Percentiles rank a stretch among this genome's conserved stretches.
Conservation (phyloP, 495 filamentous ascomycete genomes). For the Hyphodiscus hymeniophilus region DNA sequence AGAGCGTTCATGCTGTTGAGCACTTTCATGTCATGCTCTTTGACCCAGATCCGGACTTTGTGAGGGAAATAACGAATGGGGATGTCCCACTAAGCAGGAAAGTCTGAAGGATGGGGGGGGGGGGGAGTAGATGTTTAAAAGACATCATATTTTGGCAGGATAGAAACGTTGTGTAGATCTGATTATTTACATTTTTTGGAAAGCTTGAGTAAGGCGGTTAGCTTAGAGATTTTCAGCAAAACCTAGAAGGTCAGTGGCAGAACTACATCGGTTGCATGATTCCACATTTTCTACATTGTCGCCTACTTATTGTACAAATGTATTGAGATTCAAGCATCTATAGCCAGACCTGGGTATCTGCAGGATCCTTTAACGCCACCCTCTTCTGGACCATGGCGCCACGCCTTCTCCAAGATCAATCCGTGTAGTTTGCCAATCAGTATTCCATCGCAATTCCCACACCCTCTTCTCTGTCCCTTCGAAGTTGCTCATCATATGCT, state of each 20-base stretch:
- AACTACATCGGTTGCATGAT: too few relatives aligned
- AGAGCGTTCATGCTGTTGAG: slow-evolving; percentile 80
- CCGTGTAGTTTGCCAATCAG: slow-evolving; percentile 2
- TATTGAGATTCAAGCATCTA: too few relatives aligned
- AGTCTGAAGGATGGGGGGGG: slow-evolving; percentile 1
- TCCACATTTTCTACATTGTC: too few relatives aligned
- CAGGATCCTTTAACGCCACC: too few relatives aligned
- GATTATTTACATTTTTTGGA: too few relatives aligned
- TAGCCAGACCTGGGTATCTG: too few relatives aligned
- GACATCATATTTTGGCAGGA: too few relatives aligned
- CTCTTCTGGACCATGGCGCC: neutral
- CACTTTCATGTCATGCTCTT: slow-evolving; percentile 91
- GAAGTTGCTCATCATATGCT: slow-evolving; percentile 10
- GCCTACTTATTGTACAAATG: too few relatives aligned
- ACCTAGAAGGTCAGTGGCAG: too few relatives aligned
- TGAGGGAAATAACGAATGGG: slow-evolving; percentile 63
- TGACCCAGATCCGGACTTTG: slow-evolving; percentile 58
- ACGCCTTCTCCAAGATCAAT: neutral
- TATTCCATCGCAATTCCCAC: slow-evolving; percentile 22
- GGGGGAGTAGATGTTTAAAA: neutral
- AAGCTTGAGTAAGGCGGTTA: too few relatives aligned
- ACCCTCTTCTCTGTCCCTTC: slow-evolving; percentile 16
- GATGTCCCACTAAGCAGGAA: slow-evolving; percentile 52
- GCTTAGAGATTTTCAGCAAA: too few relatives aligned
- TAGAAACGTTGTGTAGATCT: too few relatives aligned